Evolutionary conservation across 176 grass and related monocot genomes (phyloP), one percentile per base, ranked within the genome.

Genomic region (Oryza brachyantha): DNA sequence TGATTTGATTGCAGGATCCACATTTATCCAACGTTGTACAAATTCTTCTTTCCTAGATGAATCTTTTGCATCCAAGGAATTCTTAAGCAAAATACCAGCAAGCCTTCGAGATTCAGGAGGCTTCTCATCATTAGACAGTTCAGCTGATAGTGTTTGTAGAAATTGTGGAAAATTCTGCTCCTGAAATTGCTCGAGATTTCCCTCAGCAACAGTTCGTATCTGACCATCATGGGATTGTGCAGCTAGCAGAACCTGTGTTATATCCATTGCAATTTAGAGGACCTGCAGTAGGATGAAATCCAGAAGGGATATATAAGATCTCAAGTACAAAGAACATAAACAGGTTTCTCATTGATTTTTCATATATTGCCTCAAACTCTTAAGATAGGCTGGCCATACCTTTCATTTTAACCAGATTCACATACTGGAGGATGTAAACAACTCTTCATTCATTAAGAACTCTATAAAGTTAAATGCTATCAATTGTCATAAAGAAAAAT

Each of bases 41-140:
- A 85, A 42, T 61, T 86, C 48, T 70, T 83, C 79, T 83, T 88
- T 92, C 77, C 55, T 79, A 31, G 41, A 48, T 11, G 42, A 82
- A 63, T 92, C 90, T 58, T 92, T 92, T 67, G 86, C 90, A 72
- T 92, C 86, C 42, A 92, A 73, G 21, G 90, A 92, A 79, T 92
- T 92, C 55, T 88, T 91, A 17, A 92, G 86, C 8, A 92, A 55
- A 73, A 92, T 85, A 75, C 90, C 90, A 41, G 90, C 81, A 61
- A 92, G 90, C 34, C 90, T 76, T 81, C 90, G 90, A 50, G 86
- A 88, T 76, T 88, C 82, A 85, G 86, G 90, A 68, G 90, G 90
- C 28, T 88, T 92, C 78, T 76, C 78, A 40, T 92, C 89, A 69
- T 81, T 87, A 43, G 52, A 83, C 76, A 91, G 77, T 65, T 91